phyloP scores from a whole-genome alignment of 768 basidiomycete genomes.

The Phallus indusiatus region DNA sequence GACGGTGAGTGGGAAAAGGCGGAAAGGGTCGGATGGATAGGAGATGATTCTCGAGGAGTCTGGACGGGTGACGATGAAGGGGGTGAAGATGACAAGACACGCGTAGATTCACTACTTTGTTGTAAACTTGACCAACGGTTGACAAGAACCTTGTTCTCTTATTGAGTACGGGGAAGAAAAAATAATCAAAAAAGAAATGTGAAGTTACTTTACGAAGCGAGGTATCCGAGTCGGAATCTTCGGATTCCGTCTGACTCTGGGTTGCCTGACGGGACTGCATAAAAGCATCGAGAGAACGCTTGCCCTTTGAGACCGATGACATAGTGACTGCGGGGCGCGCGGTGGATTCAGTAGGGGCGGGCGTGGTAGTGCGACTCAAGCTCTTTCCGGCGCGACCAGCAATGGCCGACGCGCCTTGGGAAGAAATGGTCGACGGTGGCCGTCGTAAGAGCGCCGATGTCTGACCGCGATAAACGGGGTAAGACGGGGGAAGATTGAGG shows the following conservation, averaged over 20 bases:
- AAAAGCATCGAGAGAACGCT: conserved; percentile 7
- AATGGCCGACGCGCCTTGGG: conserved; percentile 1
- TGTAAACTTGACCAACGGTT: background rate
- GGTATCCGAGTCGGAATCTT: conserved; percentile 5
- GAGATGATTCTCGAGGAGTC: conserved; percentile 2
- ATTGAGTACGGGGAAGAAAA: background rate
- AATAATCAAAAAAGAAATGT: background rate
- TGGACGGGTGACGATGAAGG: conserved; percentile 8
- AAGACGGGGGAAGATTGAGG: conserved; percentile 8
- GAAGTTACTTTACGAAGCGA: background rate
- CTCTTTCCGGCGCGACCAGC: background rate
- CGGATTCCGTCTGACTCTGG: background rate
- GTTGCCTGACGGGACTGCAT: conserved; percentile 4
- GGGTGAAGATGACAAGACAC: conserved; percentile 3
- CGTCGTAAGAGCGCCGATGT: background rate
- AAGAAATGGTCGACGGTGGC: background rate
- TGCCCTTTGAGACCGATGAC: background rate
- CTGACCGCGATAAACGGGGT: conserved; percentile 3
- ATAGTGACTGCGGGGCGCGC: background rate
- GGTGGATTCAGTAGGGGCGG: background rate
- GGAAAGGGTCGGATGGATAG: background rate
- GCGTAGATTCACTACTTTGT: background rate
- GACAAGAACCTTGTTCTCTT: background rate
- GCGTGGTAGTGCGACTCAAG: background rate
- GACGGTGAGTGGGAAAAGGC: background rate